Evolutionary conservation across 148 eudicot species (phyloP), one percentile per base, ranked within the genome.

Genomic region (Persicaria tinctoria): DNA sequence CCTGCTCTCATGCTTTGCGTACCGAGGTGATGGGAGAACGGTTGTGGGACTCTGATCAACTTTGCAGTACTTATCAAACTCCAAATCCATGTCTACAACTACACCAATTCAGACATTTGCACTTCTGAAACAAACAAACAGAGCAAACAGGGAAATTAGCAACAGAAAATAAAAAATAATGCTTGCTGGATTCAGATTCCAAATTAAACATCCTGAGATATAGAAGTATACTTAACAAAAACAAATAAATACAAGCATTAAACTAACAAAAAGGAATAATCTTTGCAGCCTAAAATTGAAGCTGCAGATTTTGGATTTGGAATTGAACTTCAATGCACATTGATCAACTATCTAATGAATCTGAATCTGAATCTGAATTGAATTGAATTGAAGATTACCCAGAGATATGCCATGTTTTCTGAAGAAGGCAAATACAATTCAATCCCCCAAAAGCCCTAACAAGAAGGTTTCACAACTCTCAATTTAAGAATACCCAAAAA

Each of bases 41-140:
- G 98, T 94, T 73, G 82, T 82, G 3, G 96, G 97, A 76, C 98
- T 91, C 81, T 82, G 87, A 79, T 89, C 70, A 56, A 91, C 82
- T 77, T 80, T 84, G 86, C 98, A 94, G 76, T 88, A 85, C 72
- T 94, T 94, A 69, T 91, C 93, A 70, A 94, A 94, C 66, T 91
- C 93, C 85, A 94, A 83, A 56, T 90, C 98, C 95, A 90, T 88
- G 48, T 44, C 45, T 93, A 88, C 86, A 63, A 73, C 85, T 80
- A 71, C 77, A 80, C 81, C 81, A 91, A 88, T 87, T 73, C 71
- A 82, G 64, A 74, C 66, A 87, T 82, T 78, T 76, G 51, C 59
- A 54, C 70, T 75, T 75, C 93, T 90, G 79, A 44, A 66, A 66
- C 46, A 14, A 5, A 32, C 46, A 12, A 38, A 11, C 11, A 13